These are phyloP conservation scores for Teratosphaeria nubilosa DNA, from an alignment of 2,329 filamentous ascomycete species.

Conservation along the genomic window DNA sequence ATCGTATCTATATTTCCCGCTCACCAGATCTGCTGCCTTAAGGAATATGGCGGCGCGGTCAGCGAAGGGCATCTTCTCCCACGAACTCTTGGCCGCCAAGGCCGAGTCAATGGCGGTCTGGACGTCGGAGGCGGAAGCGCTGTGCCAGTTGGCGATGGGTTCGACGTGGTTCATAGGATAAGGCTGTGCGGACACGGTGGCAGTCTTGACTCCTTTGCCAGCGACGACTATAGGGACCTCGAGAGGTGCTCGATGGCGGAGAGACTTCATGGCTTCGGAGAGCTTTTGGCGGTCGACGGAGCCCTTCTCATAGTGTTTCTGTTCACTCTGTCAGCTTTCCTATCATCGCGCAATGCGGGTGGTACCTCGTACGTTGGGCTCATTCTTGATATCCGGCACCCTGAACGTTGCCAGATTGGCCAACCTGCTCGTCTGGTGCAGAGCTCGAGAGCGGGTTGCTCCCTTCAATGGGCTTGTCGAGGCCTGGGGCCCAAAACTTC, in stretches of 20 bases:
- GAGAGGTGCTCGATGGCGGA: slow-evolving; percentile 60
- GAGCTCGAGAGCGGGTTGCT: slow-evolving; percentile 4
- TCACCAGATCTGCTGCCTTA: slow-evolving; percentile 85
- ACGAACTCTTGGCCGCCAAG: slow-evolving; percentile 72
- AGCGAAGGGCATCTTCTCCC: slow-evolving; percentile 78
- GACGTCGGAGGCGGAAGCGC: slow-evolving; percentile 68
- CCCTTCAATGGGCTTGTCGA: neutral
- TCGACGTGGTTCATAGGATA: slow-evolving; percentile 74
- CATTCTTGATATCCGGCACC: slow-evolving; percentile 76
- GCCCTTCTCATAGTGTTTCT: slow-evolving; percentile 85
- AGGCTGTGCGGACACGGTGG: slow-evolving; percentile 57
- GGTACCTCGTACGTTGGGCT: slow-evolving; percentile 68
- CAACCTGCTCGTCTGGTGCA: slow-evolving; percentile 16
- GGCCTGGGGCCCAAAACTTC: neutral
- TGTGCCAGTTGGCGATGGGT: slow-evolving; percentile 73
- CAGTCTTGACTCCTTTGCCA: slow-evolving; percentile 55
- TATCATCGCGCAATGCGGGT: neutral
- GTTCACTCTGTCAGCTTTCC: slow-evolving; percentile 2
- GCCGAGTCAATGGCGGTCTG: slow-evolving; percentile 71
- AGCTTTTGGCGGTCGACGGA: slow-evolving; percentile 70
- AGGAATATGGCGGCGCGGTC: slow-evolving; percentile 90
- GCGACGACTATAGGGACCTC: slow-evolving; percentile 75
- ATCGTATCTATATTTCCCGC: slow-evolving; percentile 89
- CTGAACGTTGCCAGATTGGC: slow-evolving; percentile 74
- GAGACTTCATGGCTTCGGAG: slow-evolving; percentile 58